Conservation (phyloP, 75 land plant genomes). For the Cunninghamia lanceolata region DNA sequence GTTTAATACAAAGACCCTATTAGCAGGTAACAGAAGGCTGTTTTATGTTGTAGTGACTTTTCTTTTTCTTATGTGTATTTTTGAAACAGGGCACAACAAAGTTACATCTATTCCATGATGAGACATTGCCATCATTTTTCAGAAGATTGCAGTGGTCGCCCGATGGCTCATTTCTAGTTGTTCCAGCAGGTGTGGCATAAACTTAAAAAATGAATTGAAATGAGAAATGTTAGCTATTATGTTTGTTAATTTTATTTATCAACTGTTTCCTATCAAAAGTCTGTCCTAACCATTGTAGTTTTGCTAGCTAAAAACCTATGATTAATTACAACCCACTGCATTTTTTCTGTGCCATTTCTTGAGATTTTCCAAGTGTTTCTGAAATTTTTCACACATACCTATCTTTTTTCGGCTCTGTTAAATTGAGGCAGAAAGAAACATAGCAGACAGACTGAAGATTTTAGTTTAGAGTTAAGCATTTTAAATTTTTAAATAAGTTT, state of each 20-base stretch:
- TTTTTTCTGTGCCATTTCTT: no score
- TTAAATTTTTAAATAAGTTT: no score
- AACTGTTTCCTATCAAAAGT: not conserved
- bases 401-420: no score
- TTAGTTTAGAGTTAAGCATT: no score
- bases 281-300: not conserved
- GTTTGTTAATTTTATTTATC: not conserved
- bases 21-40: not conserved
- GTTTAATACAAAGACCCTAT: not conserved
- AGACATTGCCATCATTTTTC: constrained; percentile 91
- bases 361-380: no score
- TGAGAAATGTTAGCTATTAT: not conserved
- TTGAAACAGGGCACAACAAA: constrained; percentile 23
- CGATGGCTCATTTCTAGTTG: constrained; percentile 88
- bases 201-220: not conserved
- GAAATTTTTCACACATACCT: no score
- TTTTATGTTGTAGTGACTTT: not conserved
- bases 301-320: not conserved
- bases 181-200: constrained; percentile 71
- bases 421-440: no score
- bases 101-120: constrained; percentile 86
- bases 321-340: not conserved
- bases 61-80: not conserved
- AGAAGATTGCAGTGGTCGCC: constrained; percentile 94
- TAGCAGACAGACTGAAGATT: no score